These are phyloP conservation scores for Penicillium cinerascens DNA, from an alignment of 495 filamentous ascomycete genomes.

Conservation along the genomic window DNA sequence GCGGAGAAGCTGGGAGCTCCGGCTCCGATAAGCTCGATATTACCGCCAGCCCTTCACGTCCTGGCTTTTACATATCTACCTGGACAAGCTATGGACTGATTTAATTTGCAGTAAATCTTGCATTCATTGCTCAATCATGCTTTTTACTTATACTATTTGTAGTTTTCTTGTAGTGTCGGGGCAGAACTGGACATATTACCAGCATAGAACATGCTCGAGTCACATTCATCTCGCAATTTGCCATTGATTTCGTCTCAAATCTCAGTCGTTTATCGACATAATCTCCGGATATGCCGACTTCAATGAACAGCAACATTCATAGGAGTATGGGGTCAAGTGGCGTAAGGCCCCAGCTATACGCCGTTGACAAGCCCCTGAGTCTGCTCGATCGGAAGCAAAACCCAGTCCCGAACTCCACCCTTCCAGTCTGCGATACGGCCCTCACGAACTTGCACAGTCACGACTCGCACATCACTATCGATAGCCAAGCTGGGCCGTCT, in stretches of 20 bases:
- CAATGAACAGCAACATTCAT: background rate
- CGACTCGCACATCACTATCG: constrained; percentile 66
- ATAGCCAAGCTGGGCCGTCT: constrained; percentile 54
- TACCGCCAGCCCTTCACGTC: background rate
- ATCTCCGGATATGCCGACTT: background rate
- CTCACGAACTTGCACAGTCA: constrained; percentile 70
- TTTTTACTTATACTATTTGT: background rate
- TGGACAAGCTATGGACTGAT: background rate
- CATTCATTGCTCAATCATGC: background rate
- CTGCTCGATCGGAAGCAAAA: constrained; percentile 43
- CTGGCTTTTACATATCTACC: background rate
- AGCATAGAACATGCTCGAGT: background rate
- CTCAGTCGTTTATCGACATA: background rate
- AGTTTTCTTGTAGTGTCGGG: background rate
- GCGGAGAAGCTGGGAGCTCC: constrained; percentile 29
- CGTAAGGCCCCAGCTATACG: constrained; percentile 4
- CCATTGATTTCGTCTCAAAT: background rate
- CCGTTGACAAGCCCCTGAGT: constrained; percentile 39
- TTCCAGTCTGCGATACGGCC: constrained; percentile 81
- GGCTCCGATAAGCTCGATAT: constrained; percentile 18
- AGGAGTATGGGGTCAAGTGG: background rate
- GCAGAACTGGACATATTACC: background rate
- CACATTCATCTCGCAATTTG: background rate
- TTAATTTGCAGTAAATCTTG: background rate
- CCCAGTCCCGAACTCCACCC: constrained; percentile 71